A percentile compares a stretch with the other conserved stretches of the same genome.
Evolutionary conservation across 2,329 filamentous ascomycete genomes (phyloP).

Genomic region (Amauroascus verrucosus): DNA sequence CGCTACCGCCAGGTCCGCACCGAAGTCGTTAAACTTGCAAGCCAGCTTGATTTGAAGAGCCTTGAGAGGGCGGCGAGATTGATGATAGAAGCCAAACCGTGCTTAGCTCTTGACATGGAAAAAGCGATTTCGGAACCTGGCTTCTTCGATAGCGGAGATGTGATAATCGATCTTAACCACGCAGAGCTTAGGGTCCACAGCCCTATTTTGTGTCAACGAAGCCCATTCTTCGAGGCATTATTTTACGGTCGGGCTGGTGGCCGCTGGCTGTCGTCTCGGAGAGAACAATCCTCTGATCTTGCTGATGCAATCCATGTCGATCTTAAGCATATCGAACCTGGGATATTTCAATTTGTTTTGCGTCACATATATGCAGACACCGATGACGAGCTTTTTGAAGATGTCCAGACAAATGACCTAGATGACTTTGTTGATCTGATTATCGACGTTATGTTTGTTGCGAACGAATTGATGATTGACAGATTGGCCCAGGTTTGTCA

Average conservation of each 20-base stretch:
- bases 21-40: slow-evolving; percentile 81
- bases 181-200: slow-evolving; percentile 63
- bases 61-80: slow-evolving; percentile 69
- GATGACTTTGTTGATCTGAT: slow-evolving; percentile 84
- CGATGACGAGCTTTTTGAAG: slow-evolving; percentile 70
- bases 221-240: slow-evolving; percentile 83
- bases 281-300: slow-evolving; percentile 30
- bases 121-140: slow-evolving; percentile 55
- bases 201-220: slow-evolving; percentile 66
- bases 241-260: slow-evolving; percentile 82
- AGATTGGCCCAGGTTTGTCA: slow-evolving; percentile 84
- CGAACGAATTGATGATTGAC: slow-evolving; percentile 93
- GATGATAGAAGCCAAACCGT: slow-evolving; percentile 56
- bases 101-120: slow-evolving; percentile 59
- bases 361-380: slow-evolving; percentile 74
- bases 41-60: slow-evolving; percentile 56
- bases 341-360: slow-evolving; percentile 68
- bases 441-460: slow-evolving; percentile 77
- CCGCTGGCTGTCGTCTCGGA: slow-evolving; percentile 65
- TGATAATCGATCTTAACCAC: slow-evolving; percentile 66
- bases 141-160: slow-evolving; percentile 72
- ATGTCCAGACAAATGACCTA: slow-evolving; percentile 57
- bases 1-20: slow-evolving; percentile 69
- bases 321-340: slow-evolving; percentile 64
- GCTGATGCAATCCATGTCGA: slow-evolving; percentile 58